Percentiles rank a stretch among this genome's conserved stretches.
Evolutionary conservation across 2,329 filamentous ascomycete species (phyloP).

Genomic region (Amauroascus niger): DNA sequence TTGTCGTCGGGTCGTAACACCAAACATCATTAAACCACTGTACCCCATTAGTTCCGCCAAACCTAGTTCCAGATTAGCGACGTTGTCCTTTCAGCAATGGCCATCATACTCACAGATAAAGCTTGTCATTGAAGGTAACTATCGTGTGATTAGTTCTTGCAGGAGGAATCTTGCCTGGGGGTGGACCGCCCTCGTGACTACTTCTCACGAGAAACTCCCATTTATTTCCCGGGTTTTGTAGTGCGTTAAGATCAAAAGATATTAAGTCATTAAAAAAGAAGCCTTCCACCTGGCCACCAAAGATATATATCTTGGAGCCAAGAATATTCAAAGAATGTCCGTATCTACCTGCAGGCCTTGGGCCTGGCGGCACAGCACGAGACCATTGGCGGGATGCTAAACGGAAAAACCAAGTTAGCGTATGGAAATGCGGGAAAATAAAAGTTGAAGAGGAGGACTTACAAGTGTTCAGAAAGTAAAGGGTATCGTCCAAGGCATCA

Average conservation of each 20-base stretch:
- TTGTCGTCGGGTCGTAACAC: conserved; percentile 78
- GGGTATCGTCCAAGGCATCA: conserved; percentile 83
- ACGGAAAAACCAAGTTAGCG: conserved; percentile 24
- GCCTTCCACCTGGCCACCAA: conserved; percentile 93
- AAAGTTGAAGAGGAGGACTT: conserved; percentile 36
- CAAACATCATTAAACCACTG: conserved; percentile 99
- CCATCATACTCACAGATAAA: conserved; percentile 64
- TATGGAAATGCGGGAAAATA: conserved; percentile 14
- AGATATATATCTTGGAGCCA: conserved; percentile 93
- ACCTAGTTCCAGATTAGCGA: conserved; percentile 45
- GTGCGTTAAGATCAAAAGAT: conserved; percentile 88
- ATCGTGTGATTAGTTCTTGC: conserved; percentile 91
- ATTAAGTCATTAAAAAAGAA: conserved; percentile 97
- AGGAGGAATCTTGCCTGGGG: conserved; percentile 62
- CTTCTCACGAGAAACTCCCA: conserved; percentile 89
- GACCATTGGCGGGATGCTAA: conserved; percentile 97
- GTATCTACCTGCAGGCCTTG: conserved; percentile 80
- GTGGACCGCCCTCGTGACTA: conserved; percentile 48
- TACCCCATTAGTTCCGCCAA: conserved; percentile 90
- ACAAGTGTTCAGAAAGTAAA: conserved; percentile 98
- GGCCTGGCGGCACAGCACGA: conserved; percentile 75
- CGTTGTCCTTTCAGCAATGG: not conserved
- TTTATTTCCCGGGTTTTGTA: conserved; percentile 80
- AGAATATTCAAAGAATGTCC: conserved; percentile 94
- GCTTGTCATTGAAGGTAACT: conserved; percentile 81